These are phyloP conservation scores for Geotrichum klebahnii DNA, from an alignment of 1,139 yeast genomes.

Conservation along the genomic window DNA sequence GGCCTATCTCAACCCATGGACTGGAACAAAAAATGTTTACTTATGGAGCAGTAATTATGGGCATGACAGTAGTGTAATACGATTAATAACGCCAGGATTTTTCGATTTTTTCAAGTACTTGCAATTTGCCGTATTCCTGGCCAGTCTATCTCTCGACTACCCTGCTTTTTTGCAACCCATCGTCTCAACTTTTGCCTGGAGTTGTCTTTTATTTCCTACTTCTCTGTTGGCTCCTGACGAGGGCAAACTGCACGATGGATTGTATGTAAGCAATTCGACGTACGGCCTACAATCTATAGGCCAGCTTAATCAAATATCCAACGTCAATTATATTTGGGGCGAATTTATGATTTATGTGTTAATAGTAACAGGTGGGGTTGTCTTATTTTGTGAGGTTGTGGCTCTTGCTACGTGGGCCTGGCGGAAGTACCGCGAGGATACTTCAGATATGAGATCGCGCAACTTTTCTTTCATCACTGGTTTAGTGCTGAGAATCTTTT, in stretches of 20 bases:
- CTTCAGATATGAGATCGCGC: constrained; percentile 24
- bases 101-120: constrained; percentile 50
- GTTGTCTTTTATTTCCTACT: constrained; percentile 33
- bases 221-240: constrained; percentile 2
- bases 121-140: constrained; percentile 57
- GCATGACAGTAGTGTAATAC: constrained; percentile 54
- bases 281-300: constrained; percentile 35
- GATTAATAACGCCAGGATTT: constrained; percentile 56
- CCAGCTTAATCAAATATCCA: constrained; percentile 30
- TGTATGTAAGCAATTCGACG: constrained; percentile 28
- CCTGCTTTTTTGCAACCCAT: constrained; percentile 66
- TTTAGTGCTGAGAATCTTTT: constrained; percentile 31
- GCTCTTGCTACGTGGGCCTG: constrained; percentile 24
- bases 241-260: constrained; percentile 27
- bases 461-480: constrained; percentile 31
- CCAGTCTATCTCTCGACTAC: constrained; percentile 53
- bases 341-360: constrained; percentile 38
- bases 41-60: constrained; percentile 57
- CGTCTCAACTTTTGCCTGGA: constrained; percentile 44
- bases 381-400: constrained; percentile 19
- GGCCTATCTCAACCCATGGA: constrained; percentile 50
- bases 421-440: constrained; percentile 21
- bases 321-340: constrained; percentile 37
- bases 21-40: constrained; percentile 58
- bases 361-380: constrained; percentile 27